Evolutionary conservation across 441 rosid genomes (phyloP).

Genomic region (Gossypium davidsonii): DNA sequence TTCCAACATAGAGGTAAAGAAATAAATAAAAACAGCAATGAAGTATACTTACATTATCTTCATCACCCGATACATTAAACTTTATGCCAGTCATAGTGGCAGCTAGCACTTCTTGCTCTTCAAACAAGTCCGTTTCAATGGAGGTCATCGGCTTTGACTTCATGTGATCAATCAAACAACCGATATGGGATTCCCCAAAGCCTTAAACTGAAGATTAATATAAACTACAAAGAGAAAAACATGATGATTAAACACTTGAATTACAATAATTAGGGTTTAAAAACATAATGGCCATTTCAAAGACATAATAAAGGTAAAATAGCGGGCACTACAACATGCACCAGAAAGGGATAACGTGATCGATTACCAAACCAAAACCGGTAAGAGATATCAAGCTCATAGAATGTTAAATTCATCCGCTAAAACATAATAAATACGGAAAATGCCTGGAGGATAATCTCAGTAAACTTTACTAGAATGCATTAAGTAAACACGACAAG

Average conservation of each 20-base stretch:
- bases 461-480: neutral
- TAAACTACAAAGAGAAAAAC: neutral
- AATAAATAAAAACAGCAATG: neutral
- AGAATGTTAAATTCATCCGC: neutral
- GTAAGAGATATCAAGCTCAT: neutral
- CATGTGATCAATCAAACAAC: slow-evolving; percentile 20
- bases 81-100: slow-evolving; percentile 39
- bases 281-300: neutral
- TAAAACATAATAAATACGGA: neutral
- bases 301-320: neutral
- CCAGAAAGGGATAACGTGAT: too few relatives aligned
- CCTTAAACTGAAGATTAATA: neutral
- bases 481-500: neutral
- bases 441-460: neutral
- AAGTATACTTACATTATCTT: slow-evolving; percentile 43
- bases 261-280: neutral
- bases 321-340: neutral
- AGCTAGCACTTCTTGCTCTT: slow-evolving; percentile 42
- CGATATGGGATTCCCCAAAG: slow-evolving; percentile 15
- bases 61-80: slow-evolving; percentile 47
- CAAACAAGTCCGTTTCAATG: slow-evolving; percentile 40
- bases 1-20: neutral
- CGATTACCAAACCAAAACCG: neutral
- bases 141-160: slow-evolving; percentile 15
- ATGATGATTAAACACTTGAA: neutral